phyloP scores from a whole-genome alignment of 2,329 filamentous ascomycete species.

The Tolypocladium tundrense region DNA sequence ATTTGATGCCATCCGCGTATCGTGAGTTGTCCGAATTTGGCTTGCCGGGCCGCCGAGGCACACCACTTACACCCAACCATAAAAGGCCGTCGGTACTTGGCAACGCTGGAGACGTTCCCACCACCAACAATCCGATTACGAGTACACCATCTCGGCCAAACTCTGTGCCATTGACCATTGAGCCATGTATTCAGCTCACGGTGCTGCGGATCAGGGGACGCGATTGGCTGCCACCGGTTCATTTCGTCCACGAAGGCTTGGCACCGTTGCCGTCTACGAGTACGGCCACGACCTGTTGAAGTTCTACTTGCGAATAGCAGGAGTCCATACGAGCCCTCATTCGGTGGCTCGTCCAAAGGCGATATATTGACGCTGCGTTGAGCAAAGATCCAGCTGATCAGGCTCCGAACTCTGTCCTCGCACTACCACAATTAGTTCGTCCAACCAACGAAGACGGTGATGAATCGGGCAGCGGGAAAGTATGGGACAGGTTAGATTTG shows the following conservation, averaged over 20 bases:
- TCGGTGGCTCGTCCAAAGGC: too few species aligned
- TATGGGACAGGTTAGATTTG: neutral
- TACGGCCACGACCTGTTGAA: neutral
- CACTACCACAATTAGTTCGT: neutral
- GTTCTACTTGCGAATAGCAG: neutral
- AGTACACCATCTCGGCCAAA: neutral
- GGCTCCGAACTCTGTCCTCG: neutral
- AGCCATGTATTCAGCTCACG: neutral
- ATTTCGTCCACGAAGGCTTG: neutral
- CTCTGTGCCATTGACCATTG: neutral
- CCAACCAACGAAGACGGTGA: neutral
- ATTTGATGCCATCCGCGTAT: neutral
- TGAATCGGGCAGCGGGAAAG: neutral
- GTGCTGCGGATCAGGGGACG: neutral
- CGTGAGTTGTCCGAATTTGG: neutral
- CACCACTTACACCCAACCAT: neutral
- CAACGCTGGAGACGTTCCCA: neutral
- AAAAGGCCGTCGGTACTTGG: neutral
- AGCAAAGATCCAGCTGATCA: neutral
- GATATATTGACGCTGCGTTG: neutral
- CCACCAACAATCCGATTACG: neutral
- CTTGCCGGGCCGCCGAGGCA: neutral
- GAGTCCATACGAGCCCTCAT: neutral
- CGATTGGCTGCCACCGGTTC: neutral
- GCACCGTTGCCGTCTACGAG: neutral